phyloP scores from a whole-genome alignment of 371 early-diverging fungal species.

The Fennellomyces sp. region DNA sequence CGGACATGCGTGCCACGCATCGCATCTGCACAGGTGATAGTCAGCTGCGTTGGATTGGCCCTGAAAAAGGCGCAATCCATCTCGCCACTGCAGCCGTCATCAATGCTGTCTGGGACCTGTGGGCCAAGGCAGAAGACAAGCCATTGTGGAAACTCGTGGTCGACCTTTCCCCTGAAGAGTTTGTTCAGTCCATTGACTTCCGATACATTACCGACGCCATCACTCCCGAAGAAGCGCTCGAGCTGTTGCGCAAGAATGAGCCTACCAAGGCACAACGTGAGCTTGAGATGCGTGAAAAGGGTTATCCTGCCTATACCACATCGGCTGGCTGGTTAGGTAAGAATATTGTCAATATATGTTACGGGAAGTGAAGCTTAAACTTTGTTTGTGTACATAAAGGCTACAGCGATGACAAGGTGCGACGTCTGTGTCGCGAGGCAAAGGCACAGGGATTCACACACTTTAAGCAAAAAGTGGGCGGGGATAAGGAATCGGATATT shows the following conservation, averaged over 20 bases:
- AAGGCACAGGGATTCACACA: slow-evolving; percentile 46
- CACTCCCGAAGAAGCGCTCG: slow-evolving; percentile 53
- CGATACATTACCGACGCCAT: slow-evolving; percentile 59
- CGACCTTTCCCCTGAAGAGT: slow-evolving; percentile 55
- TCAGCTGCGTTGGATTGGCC: slow-evolving; percentile 58
- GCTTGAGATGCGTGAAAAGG: slow-evolving; percentile 38
- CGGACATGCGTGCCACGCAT: slow-evolving; percentile 50
- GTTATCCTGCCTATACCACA: slow-evolving; percentile 54
- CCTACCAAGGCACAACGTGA: slow-evolving; percentile 39
- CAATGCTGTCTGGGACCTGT: slow-evolving; percentile 60
- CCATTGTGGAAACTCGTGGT: slow-evolving; percentile 57
- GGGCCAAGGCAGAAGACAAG: slow-evolving; percentile 57
- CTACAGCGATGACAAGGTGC: slow-evolving; percentile 53
- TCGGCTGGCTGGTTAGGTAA: slow-evolving; percentile 59
- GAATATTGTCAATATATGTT: neutral
- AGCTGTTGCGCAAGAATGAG: slow-evolving; percentile 36
- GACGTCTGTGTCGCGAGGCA: slow-evolving; percentile 41
- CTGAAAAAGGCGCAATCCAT: slow-evolving; percentile 56
- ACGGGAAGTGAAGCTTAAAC: neutral
- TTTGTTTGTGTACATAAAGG: slow-evolving; percentile 20
- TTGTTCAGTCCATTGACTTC: slow-evolving; percentile 56
- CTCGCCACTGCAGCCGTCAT: slow-evolving; percentile 57
- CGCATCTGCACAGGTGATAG: slow-evolving; percentile 54
- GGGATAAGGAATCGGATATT: slow-evolving; percentile 45
- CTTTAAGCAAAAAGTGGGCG: slow-evolving; percentile 60